phyloP scores from a whole-genome alignment of 2,329 filamentous ascomycete species.

The Aspergillus bombycis region DNA sequence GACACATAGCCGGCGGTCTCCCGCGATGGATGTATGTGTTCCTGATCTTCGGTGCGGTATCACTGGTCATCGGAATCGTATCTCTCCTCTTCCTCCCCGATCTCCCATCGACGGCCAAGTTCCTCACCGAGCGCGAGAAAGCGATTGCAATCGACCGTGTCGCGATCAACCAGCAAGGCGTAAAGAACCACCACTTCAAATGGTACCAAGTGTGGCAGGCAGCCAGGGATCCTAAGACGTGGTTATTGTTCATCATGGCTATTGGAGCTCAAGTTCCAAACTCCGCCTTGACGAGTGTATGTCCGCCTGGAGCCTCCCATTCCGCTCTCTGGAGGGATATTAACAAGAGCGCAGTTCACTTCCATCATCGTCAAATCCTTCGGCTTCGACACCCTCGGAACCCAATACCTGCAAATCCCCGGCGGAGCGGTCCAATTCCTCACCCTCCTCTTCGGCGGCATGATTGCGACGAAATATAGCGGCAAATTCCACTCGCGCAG shows the following conservation, averaged over 20 bases:
- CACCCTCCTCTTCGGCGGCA: slow-evolving; percentile 55
- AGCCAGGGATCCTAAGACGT: slow-evolving; percentile 59
- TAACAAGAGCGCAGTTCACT: slow-evolving; percentile 39
- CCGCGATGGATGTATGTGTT: slow-evolving; percentile 62
- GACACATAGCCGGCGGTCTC: slow-evolving; percentile 58
- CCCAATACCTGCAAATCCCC: slow-evolving; percentile 63
- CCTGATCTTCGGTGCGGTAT: slow-evolving; percentile 54
- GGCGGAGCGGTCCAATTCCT: slow-evolving; percentile 62
- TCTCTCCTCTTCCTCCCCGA: slow-evolving; percentile 48
- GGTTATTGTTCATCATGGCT: slow-evolving; percentile 60
- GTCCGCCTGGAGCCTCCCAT: neutral
- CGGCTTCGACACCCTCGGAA: slow-evolving; percentile 53
- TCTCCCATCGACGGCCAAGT: slow-evolving; percentile 48
- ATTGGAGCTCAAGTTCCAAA: slow-evolving; percentile 60
- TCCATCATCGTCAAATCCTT: slow-evolving; percentile 54
- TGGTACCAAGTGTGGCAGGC: slow-evolving; percentile 53
- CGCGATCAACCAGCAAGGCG: slow-evolving; percentile 54
- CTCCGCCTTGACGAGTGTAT: slow-evolving; percentile 55
- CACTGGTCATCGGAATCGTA: slow-evolving; percentile 40
- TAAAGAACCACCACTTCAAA: slow-evolving; percentile 57
- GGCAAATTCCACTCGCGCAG: slow-evolving; percentile 54
- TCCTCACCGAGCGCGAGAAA: slow-evolving; percentile 44
- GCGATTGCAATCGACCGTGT: slow-evolving; percentile 58
- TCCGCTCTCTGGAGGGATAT: neutral
- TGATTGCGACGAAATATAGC: slow-evolving; percentile 54